Conservation (phyloP, 1,139 yeast species). For the Pichia sp. region DNA sequence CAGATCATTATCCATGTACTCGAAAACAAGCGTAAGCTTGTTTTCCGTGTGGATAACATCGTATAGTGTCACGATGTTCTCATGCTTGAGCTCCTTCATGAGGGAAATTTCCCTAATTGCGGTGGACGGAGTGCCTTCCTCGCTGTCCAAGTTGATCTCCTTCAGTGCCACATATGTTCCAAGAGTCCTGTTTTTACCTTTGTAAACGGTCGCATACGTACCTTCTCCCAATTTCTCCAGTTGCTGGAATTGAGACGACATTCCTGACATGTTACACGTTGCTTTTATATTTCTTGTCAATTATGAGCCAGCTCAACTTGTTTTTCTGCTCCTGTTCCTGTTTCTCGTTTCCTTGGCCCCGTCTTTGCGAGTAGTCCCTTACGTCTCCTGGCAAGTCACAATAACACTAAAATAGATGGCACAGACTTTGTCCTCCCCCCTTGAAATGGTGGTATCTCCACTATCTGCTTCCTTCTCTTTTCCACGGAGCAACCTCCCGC, state of each 20-base stretch:
- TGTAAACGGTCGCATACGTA: constrained; percentile 96
- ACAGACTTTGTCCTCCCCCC: too few relatives aligned
- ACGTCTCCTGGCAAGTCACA: background rate
- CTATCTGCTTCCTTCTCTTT: background rate
- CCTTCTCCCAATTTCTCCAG: constrained; percentile 96
- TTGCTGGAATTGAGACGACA: constrained; percentile 34
- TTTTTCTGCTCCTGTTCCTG: background rate
- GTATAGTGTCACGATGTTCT: constrained; percentile 85
- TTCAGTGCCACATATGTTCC: constrained; percentile 93
- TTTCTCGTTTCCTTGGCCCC: background rate
- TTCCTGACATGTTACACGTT: constrained; percentile 26
- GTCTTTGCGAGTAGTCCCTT: background rate
- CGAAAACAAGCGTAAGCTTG: constrained; percentile 88
- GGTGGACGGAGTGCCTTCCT: constrained; percentile 97
- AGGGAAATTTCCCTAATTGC: constrained; percentile 95
- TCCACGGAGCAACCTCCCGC: background rate
- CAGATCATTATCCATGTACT: constrained; percentile 88
- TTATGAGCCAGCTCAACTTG: background rate
- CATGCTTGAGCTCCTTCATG: constrained; percentile 94
- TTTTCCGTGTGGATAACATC: constrained; percentile 97
- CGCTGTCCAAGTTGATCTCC: constrained; percentile 90
- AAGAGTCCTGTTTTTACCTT: constrained; percentile 86
- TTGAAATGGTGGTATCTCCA: background rate
- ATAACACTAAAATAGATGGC: background rate
- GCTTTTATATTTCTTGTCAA: background rate